Base-by-base conservation (phyloP, 257 asterid species). In the Nicotiana obtusifolia region DNA sequence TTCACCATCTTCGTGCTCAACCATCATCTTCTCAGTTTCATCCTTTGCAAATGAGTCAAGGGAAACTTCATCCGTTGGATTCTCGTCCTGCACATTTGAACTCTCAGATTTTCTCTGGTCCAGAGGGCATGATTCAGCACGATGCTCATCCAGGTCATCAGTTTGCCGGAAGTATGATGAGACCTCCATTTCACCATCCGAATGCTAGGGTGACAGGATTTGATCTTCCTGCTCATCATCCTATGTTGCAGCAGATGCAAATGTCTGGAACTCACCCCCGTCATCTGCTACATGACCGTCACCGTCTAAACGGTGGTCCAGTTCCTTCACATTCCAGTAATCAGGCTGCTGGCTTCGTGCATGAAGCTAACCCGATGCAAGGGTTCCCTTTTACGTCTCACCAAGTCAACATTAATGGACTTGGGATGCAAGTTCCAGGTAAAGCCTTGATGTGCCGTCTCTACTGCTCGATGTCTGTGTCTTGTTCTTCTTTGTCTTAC, bases 401-500 rank as follows among this genome's bases (percentile, higher is more conserved):
- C 64, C 90, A 82, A 59, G 93, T 92, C 78, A 88, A 85, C 82
- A 60, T 86, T 80, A 89, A 88, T 80, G 85, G 86, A 64, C 83
- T 67, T 60, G 97, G 94, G 76, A 88, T 88, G 84, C 91, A 90
- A 20, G 73, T 87, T 80, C 91, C 92, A 86, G 97, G 98, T 94
- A 88, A 82, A 52, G 13, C 49, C 24, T 59, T 52, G 69, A 80
- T 52, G 56, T 30, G 24, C n/a, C 3, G 33, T 64, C 16, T 75
- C 59, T 33, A 73, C 54, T 6, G 64, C 60, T 31, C 61, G 3
- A n/a, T 66, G 35, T 37, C 33, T 64, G 2, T 66, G 22, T 49
- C 37, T 33, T 62, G 56, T 41, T 26, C 65, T 71, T 73, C 54
- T 57, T 73, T 37, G 35, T 24, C 7, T 13, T 47, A 15, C 61